Evolutionary conservation across 352 stramenopile species (phyloP).

Genomic region (Halophytophthora polymorphica): DNA sequence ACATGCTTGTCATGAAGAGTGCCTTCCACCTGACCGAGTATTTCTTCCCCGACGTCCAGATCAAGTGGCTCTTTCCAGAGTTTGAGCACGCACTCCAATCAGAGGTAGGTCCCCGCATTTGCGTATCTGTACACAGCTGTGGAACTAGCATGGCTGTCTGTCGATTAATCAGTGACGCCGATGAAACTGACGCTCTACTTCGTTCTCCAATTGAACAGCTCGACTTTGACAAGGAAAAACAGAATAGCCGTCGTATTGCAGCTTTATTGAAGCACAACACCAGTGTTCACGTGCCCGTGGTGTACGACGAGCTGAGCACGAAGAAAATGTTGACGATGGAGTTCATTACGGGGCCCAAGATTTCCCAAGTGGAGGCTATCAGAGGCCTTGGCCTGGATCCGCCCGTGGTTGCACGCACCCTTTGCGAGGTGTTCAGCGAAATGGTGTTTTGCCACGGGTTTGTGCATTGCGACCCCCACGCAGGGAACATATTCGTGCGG

Average conservation of each 20-base stretch:
- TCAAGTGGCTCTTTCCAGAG: conserved; percentile 95
- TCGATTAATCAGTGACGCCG: too few relatives aligned
- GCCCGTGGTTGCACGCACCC: conserved; percentile 74
- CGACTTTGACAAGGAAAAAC: conserved; percentile 84
- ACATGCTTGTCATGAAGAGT: conserved; percentile 73
- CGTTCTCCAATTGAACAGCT: conserved; percentile 32
- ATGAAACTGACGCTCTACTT: not conserved
- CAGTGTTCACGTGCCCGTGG: conserved; percentile 77
- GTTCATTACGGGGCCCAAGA: conserved; percentile 95
- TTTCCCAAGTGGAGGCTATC: conserved; percentile 89
- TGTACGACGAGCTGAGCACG: conserved; percentile 87
- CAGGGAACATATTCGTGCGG: conserved; percentile 92
- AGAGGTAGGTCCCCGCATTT: conserved; percentile 38
- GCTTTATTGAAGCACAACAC: conserved; percentile 50
- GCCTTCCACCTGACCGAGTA: conserved; percentile 60
- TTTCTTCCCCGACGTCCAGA: conserved; percentile 90
- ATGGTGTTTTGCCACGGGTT: conserved; percentile 96
- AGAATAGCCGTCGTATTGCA: conserved; percentile 71
- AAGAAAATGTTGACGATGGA: conserved; percentile 95
- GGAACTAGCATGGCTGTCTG: not conserved
- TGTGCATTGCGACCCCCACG: conserved; percentile 96
- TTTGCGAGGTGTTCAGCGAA: conserved; percentile 93
- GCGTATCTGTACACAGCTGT: not conserved
- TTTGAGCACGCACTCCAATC: conserved; percentile 79
- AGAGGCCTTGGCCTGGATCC: conserved; percentile 72